Conservation (phyloP, 352 stramenopile genomes). For the Pythium utonaiense region DNA sequence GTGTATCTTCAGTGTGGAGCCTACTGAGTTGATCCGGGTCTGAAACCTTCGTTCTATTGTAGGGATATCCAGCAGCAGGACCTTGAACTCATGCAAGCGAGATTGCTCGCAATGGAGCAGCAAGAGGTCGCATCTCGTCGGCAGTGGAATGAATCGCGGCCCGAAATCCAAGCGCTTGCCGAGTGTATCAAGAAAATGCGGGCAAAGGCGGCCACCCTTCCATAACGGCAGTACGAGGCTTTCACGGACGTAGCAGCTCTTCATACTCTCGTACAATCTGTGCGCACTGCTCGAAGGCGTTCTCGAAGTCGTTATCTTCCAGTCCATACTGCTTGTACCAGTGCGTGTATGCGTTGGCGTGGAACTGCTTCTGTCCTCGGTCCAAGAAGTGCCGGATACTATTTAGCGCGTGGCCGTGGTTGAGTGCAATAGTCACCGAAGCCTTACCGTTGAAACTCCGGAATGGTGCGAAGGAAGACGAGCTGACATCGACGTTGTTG, state of each 20-base stretch:
- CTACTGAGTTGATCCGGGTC: neutral
- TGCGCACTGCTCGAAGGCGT: slow-evolving; percentile 35
- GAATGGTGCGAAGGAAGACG: slow-evolving; percentile 24
- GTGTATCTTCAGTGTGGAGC: neutral
- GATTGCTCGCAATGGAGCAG: slow-evolving; percentile 19
- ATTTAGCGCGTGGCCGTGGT: slow-evolving; percentile 44
- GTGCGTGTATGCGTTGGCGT: slow-evolving; percentile 45
- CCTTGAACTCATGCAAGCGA: slow-evolving; percentile 11
- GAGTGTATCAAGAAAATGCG: slow-evolving; percentile 18
- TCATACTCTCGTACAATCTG: slow-evolving; percentile 46
- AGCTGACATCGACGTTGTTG: slow-evolving; percentile 1
- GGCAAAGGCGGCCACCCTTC: neutral
- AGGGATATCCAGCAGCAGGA: slow-evolving; percentile 12
- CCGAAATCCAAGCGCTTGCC: slow-evolving; percentile 29
- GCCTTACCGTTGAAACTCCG: slow-evolving; percentile 6
- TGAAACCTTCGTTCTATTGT: neutral
- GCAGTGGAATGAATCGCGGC: slow-evolving; percentile 17
- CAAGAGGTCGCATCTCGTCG: slow-evolving; percentile 11
- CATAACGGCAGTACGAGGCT: neutral
- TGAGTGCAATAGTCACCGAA: slow-evolving; percentile 43
- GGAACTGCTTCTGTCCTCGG: slow-evolving; percentile 43
- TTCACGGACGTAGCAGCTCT: slow-evolving; percentile 24
- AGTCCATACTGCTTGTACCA: slow-evolving; percentile 64
- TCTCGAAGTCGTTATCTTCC: slow-evolving; percentile 44
- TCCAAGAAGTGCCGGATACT: slow-evolving; percentile 39